Evolutionary conservation across 495 filamentous ascomycete genomes (phyloP).

Genomic region (Penicillium pulvis): DNA sequence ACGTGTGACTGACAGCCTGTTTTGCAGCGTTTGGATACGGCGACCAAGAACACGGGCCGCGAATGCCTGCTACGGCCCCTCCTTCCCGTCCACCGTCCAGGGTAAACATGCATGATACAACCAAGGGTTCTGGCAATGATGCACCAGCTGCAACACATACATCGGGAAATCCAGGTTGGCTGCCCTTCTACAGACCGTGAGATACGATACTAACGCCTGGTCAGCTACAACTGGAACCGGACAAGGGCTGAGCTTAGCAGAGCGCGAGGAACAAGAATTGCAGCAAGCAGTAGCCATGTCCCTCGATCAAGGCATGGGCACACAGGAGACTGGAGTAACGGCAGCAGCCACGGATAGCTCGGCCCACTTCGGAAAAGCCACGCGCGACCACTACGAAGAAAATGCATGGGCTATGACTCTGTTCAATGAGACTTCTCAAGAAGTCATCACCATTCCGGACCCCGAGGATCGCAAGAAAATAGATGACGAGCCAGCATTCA

Average conservation of each 20-base stretch:
- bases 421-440: conserved; percentile 53
- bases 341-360: conserved; percentile 20
- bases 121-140: conserved; percentile 16
- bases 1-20: neutral
- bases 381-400: conserved; percentile 69
- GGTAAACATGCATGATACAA: conserved; percentile 49
- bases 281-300: conserved; percentile 60
- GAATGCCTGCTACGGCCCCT: conserved; percentile 48
- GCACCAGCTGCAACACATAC: conserved; percentile 10
- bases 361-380: conserved; percentile 70
- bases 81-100: conserved; percentile 73
- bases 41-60: conserved; percentile 50
- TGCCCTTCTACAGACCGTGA: neutral
- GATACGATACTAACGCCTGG: neutral
- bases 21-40: conserved; percentile 59
- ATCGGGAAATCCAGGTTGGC: conserved; percentile 28
- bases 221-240: conserved; percentile 39
- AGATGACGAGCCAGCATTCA: conserved; percentile 64
- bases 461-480: conserved; percentile 62
- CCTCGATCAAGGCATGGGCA: conserved; percentile 44
- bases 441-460: conserved; percentile 62
- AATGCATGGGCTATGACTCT: conserved; percentile 75
- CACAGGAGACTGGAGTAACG: conserved; percentile 63
- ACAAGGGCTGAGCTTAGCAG: conserved; percentile 48
- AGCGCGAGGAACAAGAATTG: conserved; percentile 59